Evolutionary conservation across 352 stramenopile species (phyloP), one percentile per base, ranked within the genome.

Genomic region (Plasmopara viticola): DNA sequence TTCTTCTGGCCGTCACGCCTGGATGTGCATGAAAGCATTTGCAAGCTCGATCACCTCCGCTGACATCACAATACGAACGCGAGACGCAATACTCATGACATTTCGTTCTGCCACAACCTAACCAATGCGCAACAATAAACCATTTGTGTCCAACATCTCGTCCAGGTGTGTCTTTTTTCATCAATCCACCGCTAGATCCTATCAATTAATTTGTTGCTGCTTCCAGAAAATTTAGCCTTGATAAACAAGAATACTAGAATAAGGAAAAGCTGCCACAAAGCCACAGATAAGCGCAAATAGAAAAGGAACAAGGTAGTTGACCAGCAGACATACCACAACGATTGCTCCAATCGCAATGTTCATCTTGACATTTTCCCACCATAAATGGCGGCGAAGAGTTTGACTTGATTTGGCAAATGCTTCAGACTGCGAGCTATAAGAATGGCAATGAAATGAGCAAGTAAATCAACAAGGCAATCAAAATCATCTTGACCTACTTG

Each of bases 281-380:
- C 7, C 55, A n/a, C 14, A 30, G 33, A 37, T 63, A 0, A 31
- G 48, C 46, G 14, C 52, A 28, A 34, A 33, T 28, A 35, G 9
- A 25, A 49, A 9, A 17, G 28, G 48, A 25, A 28, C 20, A 18
- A 13, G 5, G 30, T 13, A 37, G 35, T 46, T 46, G 6, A 35
- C 2, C 28, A 54, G 18, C 15, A 44, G 31, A 57, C 80, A 28
- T 82, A 94, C 84, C 56, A 71, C 49, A 62, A 81, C 63, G 31
- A 89, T 59, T 49, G 85, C 62, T 48, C 68, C 76, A 31, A 89
- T 86, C 13, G 79, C 77, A 56, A 90, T 80, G 51, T 78, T 92
- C 80, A 93, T 86, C 65, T 94, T 94, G 29, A 94, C 61, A 46
- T 94, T 94, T 58, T 94, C 75, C 66, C 84, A 77, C 84, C 84